Evolutionary conservation across 1,139 yeast genomes (phyloP).

Genomic region (Pichia sp.): DNA sequence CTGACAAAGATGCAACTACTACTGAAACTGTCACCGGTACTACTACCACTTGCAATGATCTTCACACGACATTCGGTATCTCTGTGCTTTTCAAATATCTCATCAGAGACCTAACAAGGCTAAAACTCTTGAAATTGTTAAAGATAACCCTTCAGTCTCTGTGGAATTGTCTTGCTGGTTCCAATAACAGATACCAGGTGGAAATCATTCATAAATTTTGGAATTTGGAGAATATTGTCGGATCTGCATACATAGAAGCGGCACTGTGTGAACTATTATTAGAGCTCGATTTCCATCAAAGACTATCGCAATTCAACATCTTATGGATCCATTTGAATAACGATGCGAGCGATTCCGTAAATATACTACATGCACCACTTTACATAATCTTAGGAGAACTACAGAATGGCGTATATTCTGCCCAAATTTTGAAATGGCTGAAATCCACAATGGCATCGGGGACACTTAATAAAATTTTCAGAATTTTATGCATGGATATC

Average conservation of each 20-base stretch:
- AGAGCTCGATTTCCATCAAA: conserved; percentile 27
- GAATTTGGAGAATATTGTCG: conserved; percentile 34
- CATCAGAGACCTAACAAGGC: conserved; percentile 22
- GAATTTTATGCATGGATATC: conserved; percentile 46
- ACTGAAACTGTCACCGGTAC: not conserved
- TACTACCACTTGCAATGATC: too few species aligned
- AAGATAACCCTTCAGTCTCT: conserved; percentile 35
- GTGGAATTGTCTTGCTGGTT: conserved; percentile 41
- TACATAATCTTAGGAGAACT: conserved; percentile 62
- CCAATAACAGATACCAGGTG: conserved; percentile 48
- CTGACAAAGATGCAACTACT: conserved; percentile 27
- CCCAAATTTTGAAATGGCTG: conserved; percentile 53
- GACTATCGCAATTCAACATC: conserved; percentile 43
- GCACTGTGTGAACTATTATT: conserved; percentile 45
- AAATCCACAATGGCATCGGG: conserved; percentile 45
- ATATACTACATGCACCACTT: conserved; percentile 57
- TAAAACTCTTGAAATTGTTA: conserved; percentile 31
- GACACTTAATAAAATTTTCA: conserved; percentile 51
- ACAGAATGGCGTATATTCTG: conserved; percentile 34
- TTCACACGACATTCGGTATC: too few species aligned
- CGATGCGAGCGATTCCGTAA: conserved; percentile 31
- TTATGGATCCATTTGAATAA: conserved; percentile 55
- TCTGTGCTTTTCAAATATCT: conserved; percentile 38
- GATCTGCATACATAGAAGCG: conserved; percentile 48
- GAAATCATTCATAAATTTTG: conserved; percentile 50